Evolutionary conservation across 176 grass and related monocot species (phyloP), one percentile per base, ranked within the genome.

Genomic region (Oropetium thomaeum): DNA sequence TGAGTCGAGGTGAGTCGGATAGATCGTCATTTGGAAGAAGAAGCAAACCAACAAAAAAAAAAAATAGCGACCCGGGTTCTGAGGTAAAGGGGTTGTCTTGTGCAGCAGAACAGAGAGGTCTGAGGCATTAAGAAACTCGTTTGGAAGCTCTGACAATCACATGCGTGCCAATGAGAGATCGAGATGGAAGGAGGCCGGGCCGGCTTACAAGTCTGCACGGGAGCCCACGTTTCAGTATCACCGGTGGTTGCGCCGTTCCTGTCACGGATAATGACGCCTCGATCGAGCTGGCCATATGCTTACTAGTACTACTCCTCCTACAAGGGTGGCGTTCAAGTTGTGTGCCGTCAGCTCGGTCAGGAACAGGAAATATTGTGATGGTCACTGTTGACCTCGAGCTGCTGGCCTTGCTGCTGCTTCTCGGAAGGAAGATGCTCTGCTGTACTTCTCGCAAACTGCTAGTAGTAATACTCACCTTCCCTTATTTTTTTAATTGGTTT

Each of bases 201-300:
- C 16, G 47, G 22, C 35, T 26, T 11, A 71, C 28, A 75, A 75
- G 38, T 26, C 52, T 49, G 63, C 64, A 37, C 49, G n/a, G n/a
- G n/a, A n/a, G n/a, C 71, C 0, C 59, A 74, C 79, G 69, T 51
- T 22, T 58, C 25, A 49, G 32, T 13, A 42, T 47, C 76, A 39
- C 20, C 33, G 79, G 79, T 87, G 31, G 85, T 87, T 83, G 74
- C 33, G 85, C 61, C 74, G 33, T 83, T 78, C 25, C 3, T 73
- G 85, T 87, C 74, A 78, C 17, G 8, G 74, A 71, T 4, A 51
- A 44, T 33, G 59, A 82, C 85, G 41, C 39, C 74, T 26, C 61
- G 49, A n/a, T 27, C 1, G 67, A 61, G 49, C 79, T 87, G 85
- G 49, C 71, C 84, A 73, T 71, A 30, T 71, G 78, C 71, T n/a